Conservation (phyloP, 257 asterid species). For the Dorcoceras hygrometricum region DNA sequence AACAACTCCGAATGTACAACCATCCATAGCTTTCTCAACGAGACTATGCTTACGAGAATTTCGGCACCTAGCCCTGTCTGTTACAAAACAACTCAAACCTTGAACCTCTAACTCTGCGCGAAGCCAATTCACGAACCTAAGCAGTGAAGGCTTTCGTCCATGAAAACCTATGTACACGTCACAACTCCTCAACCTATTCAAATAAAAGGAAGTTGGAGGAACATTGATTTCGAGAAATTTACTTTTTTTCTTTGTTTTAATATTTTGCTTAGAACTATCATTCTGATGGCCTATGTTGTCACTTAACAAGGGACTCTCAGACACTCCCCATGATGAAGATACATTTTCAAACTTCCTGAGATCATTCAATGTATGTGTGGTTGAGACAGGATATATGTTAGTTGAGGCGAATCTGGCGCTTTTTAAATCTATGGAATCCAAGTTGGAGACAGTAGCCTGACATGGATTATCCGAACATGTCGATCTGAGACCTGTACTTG, state of each 20-base stretch:
- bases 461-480: slow-evolving; percentile 32
- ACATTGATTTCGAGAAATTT: slow-evolving; percentile 44
- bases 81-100: slow-evolving; percentile 79
- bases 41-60: slow-evolving; percentile 62
- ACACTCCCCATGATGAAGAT: slow-evolving; percentile 50
- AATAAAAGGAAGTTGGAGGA: slow-evolving; percentile 52
- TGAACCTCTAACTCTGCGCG: slow-evolving; percentile 81
- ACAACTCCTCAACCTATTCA: slow-evolving; percentile 64
- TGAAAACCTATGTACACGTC: slow-evolving; percentile 85
- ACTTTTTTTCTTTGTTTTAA: slow-evolving; percentile 45
- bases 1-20: slow-evolving; percentile 76
- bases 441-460: slow-evolving; percentile 25
- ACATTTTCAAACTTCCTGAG: slow-evolving; percentile 37
- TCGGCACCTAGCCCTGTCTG: slow-evolving; percentile 65
- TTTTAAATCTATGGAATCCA: slow-evolving; percentile 32
- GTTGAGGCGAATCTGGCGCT: slow-evolving; percentile 33
- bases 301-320: slow-evolving; percentile 46
- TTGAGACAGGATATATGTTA: slow-evolving; percentile 37
- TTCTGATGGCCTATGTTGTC: slow-evolving; percentile 35
- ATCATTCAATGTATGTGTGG: slow-evolving; percentile 4
- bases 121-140: slow-evolving; percentile 79
- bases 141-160: slow-evolving; percentile 62
- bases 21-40: slow-evolving; percentile 78
- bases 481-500: slow-evolving; percentile 30
- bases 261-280: slow-evolving; percentile 39